Percentiles rank a stretch among this genome's conserved stretches.
Evolutionary conservation across 495 filamentous ascomycete species (phyloP).

Genomic region (Talaromyces trachyspermus): DNA sequence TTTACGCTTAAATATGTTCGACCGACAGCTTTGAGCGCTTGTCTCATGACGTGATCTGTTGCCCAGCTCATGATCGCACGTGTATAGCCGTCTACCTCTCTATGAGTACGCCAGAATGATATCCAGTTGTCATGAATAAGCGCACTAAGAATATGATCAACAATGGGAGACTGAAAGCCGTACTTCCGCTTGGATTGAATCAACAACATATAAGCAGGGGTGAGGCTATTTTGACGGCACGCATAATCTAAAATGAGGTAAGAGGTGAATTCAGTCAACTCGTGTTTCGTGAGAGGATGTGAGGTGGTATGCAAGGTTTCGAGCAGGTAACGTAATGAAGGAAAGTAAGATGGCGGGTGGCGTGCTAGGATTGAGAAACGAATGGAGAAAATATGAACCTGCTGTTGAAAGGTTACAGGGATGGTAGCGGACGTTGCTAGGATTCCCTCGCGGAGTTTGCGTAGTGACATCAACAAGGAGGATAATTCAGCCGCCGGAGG

Average conservation of each 20-base stretch:
- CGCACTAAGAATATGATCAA: conserved; percentile 61
- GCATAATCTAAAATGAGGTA: conserved; percentile 85
- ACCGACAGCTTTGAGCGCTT: conserved; percentile 77
- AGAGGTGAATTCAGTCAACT: conserved; percentile 67
- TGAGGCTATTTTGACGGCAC: conserved; percentile 71
- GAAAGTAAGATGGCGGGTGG: conserved; percentile 81
- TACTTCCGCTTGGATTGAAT: conserved; percentile 39
- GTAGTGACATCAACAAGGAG: conserved; percentile 62
- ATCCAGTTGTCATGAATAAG: conserved; percentile 78
- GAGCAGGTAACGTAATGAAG: conserved; percentile 74
- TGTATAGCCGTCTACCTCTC: conserved; percentile 67
- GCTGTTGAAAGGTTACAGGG: conserved; percentile 51
- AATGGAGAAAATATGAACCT: conserved; percentile 73
- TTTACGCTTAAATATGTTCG: conserved; percentile 71
- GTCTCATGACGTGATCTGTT: conserved; percentile 57
- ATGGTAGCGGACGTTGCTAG: conserved; percentile 58
- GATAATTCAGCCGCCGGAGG: conserved; percentile 47
- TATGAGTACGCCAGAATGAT: conserved; percentile 63
- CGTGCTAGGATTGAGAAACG: conserved; percentile 70
- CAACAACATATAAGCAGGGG: conserved; percentile 59
- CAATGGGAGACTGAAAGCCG: conserved; percentile 48
- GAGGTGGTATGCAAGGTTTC: conserved; percentile 54
- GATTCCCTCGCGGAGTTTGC: conserved; percentile 86
- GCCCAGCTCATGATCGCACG: conserved; percentile 73
- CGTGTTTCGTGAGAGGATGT: conserved; percentile 54